phyloP scores from a whole-genome alignment of 2,329 filamentous ascomycete genomes.

The Aspergillus ruber region DNA sequence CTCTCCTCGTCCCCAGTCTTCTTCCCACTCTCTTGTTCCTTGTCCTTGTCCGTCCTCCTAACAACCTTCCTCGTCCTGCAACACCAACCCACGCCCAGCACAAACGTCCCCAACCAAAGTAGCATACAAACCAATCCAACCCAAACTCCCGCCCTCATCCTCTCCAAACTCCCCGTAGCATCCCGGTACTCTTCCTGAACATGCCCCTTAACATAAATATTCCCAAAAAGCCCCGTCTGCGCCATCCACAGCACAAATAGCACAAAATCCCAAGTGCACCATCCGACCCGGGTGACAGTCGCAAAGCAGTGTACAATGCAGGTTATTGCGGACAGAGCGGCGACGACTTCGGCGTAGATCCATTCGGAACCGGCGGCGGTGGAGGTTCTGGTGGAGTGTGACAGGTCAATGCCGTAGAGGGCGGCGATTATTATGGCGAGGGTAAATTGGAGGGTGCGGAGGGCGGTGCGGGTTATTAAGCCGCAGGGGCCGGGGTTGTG shows the following conservation, averaged over 20 bases:
- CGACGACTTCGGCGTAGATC: slow-evolving; percentile 15
- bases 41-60: neutral
- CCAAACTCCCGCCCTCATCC: slow-evolving; percentile 3
- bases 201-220: neutral
- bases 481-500: slow-evolving; percentile 7
- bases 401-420: slow-evolving; percentile 15
- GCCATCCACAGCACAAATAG: slow-evolving; percentile 6
- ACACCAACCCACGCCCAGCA: slow-evolving; percentile 2
- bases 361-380: slow-evolving; percentile 7
- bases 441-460: slow-evolving; percentile 13
- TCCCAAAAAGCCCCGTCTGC: slow-evolving; percentile 4
- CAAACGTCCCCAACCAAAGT: slow-evolving; percentile 2
- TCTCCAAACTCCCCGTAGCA: neutral
- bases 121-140: slow-evolving; percentile 1
- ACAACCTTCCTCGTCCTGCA: slow-evolving; percentile 1
- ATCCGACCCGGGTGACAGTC: slow-evolving; percentile 4
- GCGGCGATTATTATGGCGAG: slow-evolving; percentile 10
- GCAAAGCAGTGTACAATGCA: slow-evolving; percentile 8
- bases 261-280: slow-evolving; percentile 7
- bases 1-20: neutral
- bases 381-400: slow-evolving; percentile 9
- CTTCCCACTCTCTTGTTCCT: neutral
- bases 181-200: neutral
- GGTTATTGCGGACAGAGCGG: slow-evolving; percentile 7
- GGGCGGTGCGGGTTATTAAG: slow-evolving; percentile 3